Evolutionary conservation across 257 asterid genomes (phyloP).

Genomic region (Paraleonurus japonicus): DNA sequence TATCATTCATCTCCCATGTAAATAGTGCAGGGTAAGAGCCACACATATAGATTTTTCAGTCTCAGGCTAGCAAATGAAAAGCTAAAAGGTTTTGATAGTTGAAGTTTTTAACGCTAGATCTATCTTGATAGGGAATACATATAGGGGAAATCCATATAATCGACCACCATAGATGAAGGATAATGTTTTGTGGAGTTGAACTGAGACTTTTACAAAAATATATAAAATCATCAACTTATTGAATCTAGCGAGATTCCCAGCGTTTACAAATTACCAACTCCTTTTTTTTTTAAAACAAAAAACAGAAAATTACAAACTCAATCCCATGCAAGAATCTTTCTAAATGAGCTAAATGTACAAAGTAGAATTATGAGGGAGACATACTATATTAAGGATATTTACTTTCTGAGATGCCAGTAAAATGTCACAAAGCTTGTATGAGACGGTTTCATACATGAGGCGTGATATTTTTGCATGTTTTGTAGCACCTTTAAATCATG

Average conservation of each 20-base stretch:
- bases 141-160: background rate
- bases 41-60: background rate
- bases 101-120: background rate
- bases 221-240: background rate
- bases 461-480: no score
- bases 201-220: background rate
- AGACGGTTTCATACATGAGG: no score
- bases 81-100: background rate
- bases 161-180: background rate
- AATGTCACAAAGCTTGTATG: no score
- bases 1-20: background rate
- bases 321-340: background rate
- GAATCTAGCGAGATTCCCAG: slow-evolving; percentile 2
- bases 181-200: background rate
- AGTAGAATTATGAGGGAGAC: background rate
- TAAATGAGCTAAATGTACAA: background rate
- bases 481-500: no score
- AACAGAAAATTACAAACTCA: background rate
- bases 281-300: no score
- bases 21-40: background rate
- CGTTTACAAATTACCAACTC: no score
- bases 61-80: background rate
- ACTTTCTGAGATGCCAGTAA: background rate
- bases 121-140: background rate
- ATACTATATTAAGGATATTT: background rate